Conservation (phyloP, 2,329 filamentous ascomycete species). For the Xylaria sp. region DNA sequence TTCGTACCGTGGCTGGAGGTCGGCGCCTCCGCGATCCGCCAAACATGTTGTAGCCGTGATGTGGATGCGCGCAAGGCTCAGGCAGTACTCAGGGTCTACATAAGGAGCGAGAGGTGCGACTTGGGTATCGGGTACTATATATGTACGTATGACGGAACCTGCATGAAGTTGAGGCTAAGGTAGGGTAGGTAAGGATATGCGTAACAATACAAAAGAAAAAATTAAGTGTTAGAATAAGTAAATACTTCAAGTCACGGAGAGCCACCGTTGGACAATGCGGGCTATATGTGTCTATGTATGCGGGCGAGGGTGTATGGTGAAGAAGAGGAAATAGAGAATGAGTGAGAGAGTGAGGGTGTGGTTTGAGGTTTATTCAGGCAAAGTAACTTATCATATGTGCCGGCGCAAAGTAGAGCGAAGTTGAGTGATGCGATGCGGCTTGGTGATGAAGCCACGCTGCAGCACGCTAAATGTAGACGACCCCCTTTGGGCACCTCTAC, state of each 20-base stretch:
- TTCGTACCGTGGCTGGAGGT: slow-evolving; percentile 60
- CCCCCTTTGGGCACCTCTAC: neutral
- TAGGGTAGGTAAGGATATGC: neutral
- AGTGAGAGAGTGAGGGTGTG: neutral
- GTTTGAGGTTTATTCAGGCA: neutral
- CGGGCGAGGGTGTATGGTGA: neutral
- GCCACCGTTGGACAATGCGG: neutral
- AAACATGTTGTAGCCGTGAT: slow-evolving; percentile 57
- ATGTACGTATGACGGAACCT: slow-evolving; percentile 28
- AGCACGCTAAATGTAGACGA: neutral
- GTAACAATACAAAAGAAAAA: neutral
- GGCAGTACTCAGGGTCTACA: slow-evolving; percentile 43
- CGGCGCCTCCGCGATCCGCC: slow-evolving; percentile 62
- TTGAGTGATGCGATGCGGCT: neutral
- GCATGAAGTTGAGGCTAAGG: slow-evolving; percentile 39
- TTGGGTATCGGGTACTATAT: slow-evolving; percentile 25
- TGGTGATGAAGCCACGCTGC: slow-evolving; percentile 13
- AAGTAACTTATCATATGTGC: neutral
- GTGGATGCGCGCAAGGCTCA: slow-evolving; percentile 40
- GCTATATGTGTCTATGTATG: neutral
- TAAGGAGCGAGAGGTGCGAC: slow-evolving; percentile 32
- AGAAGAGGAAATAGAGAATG: neutral
- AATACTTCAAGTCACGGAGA: neutral
- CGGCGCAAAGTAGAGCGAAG: slow-evolving; percentile 18
- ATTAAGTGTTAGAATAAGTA: neutral